A percentile compares a stretch with the other conserved stretches of the same genome.
Conservation (phyloP, 1,284 basidiomycete species). For the Ceratobasidium sp. region DNA sequence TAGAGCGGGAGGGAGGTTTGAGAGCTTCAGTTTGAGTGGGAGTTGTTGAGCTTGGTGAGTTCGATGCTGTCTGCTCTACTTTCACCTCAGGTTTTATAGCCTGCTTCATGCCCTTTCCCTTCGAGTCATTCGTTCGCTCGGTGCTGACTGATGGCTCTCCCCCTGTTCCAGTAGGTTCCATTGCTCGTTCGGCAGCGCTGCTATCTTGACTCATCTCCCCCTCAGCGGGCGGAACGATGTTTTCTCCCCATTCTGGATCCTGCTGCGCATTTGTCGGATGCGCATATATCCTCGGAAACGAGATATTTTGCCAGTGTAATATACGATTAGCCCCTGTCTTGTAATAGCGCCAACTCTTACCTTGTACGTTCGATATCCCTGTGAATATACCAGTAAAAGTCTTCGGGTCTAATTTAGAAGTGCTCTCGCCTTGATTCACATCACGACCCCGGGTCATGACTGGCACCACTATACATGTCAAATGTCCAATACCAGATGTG, state of each 20-base stretch:
- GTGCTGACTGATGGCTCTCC: slow-evolving; percentile 3
- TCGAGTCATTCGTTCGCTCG: too few species aligned
- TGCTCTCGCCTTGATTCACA: too few species aligned
- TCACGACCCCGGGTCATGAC: too few species aligned
- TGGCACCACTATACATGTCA: too few species aligned
- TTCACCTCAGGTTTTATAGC: slow-evolving; percentile 8
- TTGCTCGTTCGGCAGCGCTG: slow-evolving; percentile 20
- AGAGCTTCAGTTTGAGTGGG: not conserved
- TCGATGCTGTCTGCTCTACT: not conserved
- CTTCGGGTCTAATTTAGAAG: too few species aligned
- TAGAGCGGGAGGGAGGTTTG: not conserved
- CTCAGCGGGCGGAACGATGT: slow-evolving; percentile 28
- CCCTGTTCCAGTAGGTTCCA: slow-evolving; percentile 1
- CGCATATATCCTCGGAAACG: slow-evolving; percentile 4
- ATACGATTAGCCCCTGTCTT: too few species aligned
- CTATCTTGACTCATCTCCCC: slow-evolving; percentile 6
- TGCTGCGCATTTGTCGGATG: not conserved
- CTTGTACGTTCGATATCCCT: too few species aligned
- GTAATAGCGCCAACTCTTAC: too few species aligned
- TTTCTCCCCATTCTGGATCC: slow-evolving; percentile 8
- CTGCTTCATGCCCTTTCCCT: not conserved
- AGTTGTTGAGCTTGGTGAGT: not conserved
- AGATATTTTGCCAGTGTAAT: too few species aligned
- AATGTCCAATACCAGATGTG: too few species aligned
- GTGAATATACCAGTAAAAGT: too few species aligned